Evolutionary conservation across 2,329 filamentous ascomycete genomes (phyloP).

Genomic region (Colletotrichum musicola): DNA sequence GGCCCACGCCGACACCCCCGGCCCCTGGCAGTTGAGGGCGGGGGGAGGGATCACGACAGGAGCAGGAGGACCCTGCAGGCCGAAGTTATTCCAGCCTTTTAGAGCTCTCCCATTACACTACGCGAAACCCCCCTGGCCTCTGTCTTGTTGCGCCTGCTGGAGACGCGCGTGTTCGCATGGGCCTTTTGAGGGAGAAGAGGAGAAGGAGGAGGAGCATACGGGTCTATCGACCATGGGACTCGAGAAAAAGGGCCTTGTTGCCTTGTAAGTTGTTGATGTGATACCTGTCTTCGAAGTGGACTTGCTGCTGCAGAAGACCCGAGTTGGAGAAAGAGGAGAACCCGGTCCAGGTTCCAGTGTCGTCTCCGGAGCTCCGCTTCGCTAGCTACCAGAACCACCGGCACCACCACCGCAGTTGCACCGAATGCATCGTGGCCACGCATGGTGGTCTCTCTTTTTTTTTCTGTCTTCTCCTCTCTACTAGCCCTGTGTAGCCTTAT

Average conservation of each 20-base stretch:
- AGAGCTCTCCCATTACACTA: constrained; percentile 21
- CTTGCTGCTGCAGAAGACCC: neutral
- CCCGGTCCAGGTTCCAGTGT: neutral
- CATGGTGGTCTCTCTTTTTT: neutral
- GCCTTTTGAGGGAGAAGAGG: neutral
- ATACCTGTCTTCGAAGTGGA: constrained; percentile 6
- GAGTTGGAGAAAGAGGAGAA: constrained; percentile 30
- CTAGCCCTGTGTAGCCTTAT: constrained; percentile 6
- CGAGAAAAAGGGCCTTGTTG: neutral
- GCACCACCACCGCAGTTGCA: constrained; percentile 32
- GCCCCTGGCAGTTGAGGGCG: neutral
- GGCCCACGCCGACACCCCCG: constrained; percentile 5
- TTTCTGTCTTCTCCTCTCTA: neutral
- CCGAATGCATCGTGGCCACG: constrained; percentile 23
- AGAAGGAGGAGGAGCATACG: too few species aligned
- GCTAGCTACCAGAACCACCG: constrained; percentile 11
- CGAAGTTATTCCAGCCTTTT: constrained; percentile 27
- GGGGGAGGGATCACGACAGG: neutral
- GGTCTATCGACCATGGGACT: neutral
- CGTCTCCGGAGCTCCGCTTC: constrained; percentile 6
- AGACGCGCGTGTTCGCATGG: constrained; percentile 16
- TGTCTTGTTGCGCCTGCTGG: constrained; percentile 2
- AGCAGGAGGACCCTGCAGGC: constrained; percentile 23
- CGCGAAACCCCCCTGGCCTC: constrained; percentile 16
- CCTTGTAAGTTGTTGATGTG: neutral